These are phyloP conservation scores for Umbelopsis vinacea DNA, from an alignment of 192 early-diverging fungal species.

Conservation along the genomic window DNA sequence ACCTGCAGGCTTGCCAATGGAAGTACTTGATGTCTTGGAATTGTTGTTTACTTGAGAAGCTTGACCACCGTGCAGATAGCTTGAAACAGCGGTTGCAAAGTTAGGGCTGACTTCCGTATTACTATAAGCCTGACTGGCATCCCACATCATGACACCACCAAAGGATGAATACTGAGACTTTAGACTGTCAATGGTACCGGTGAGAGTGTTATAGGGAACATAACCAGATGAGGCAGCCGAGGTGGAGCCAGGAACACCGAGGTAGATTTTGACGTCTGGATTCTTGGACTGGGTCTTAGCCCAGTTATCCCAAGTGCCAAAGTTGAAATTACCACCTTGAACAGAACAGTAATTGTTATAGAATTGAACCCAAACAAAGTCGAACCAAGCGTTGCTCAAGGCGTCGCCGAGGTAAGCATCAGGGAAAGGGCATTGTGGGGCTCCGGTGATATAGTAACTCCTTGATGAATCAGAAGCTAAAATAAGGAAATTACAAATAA, in stretches of 20 bases:
- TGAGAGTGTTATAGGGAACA: slow-evolving; percentile 39
- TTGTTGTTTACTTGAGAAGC: neutral
- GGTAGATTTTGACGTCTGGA: slow-evolving; percentile 59
- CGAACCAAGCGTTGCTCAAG: slow-evolving; percentile 62
- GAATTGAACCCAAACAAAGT: slow-evolving; percentile 69
- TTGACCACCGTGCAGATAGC: slow-evolving; percentile 3
- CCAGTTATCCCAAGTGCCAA: slow-evolving; percentile 65
- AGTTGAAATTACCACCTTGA: slow-evolving; percentile 60
- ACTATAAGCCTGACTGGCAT: slow-evolving; percentile 34
- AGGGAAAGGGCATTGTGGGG: slow-evolving; percentile 67
- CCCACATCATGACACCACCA: slow-evolving; percentile 43
- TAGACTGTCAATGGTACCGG: slow-evolving; percentile 38
- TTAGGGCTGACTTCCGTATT: slow-evolving; percentile 36
- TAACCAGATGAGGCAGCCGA: slow-evolving; percentile 57
- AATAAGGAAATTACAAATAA: neutral
- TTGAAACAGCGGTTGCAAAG: slow-evolving; percentile 31
- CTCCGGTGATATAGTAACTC: slow-evolving; percentile 60
- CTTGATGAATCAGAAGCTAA: slow-evolving; percentile 47
- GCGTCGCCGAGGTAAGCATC: slow-evolving; percentile 59
- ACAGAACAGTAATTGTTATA: slow-evolving; percentile 71
- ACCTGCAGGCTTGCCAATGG: neutral
- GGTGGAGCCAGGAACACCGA: slow-evolving; percentile 62
- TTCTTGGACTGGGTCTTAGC: slow-evolving; percentile 57
- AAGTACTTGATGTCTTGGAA: neutral
- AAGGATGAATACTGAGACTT: slow-evolving; percentile 20